Base-by-base conservation (phyloP, 192 early-diverging fungal species). In the Pilaira anomala region DNA sequence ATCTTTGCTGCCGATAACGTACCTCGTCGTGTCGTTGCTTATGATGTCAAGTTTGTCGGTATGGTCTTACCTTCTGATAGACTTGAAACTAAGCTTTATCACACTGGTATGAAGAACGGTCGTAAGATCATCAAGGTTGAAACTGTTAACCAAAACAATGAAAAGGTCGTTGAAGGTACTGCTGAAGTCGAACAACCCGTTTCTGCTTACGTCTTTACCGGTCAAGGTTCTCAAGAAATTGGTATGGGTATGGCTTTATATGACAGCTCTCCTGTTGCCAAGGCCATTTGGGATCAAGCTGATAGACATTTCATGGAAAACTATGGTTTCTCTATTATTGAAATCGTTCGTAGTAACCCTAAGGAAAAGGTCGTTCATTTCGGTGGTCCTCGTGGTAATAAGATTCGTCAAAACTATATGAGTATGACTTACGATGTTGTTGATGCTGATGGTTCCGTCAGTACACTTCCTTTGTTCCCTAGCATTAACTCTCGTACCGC, bases 221-320 rank as follows among this genome's bases (percentile, higher is more conserved):
- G 95, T 44, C 95, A 97, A 73, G 95, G 95, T 76, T 93, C 95
- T 62, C 95, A 97, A 76, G 92, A 95, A 76, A 80, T 85, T 39
- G 93, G 93, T 55, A 97, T 97, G 95, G 93, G 93, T 56, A 97
- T 95, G 93, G 91, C 89, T 44, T 85, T 97, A 18, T 97, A 95
- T 67, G 82, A 74, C 22, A 83, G 84, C 41, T 94, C 92, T 1
- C 76, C 87, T 50, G 78, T 90, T 68, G 93, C 95, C 28, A 89
- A 87, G 68, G 83, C 85, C 24, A 81, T 97, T 69, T 97, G 95
- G 93, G 92, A 97, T 64, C 85, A 88, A 60, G 92, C 93, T 62
- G 95, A 97, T 74, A 61, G 72, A 33, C 92, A 96, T 78, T 90
- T 94, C 79, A 80, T 86, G 73, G 79, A 80, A 46, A 90, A 84